Base-by-base conservation (phyloP, 225 moss, liverwort and hornwort species). In the Bryoerythrophyllum caledonicum region DNA sequence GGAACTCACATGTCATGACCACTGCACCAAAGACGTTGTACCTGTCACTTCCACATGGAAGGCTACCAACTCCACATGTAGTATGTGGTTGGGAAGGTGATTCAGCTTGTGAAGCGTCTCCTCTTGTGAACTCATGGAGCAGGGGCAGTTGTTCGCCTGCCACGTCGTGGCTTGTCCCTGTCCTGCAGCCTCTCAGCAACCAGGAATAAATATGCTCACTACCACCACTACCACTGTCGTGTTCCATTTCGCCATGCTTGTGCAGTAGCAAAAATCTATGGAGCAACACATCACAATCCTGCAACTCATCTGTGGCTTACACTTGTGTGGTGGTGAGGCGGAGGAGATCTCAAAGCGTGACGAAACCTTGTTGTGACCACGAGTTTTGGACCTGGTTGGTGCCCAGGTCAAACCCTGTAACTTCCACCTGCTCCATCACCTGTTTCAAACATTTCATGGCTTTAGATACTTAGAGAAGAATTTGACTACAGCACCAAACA, bases 131-230 rank as follows among this genome's bases (percentile, higher is more conserved):
- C 60, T n/a, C 34, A 9, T 23, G 34, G 51, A 61, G 48, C 48
- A 5, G 44, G n/a, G 32, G 32, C 32, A 32, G 32, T 32, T 32
- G 32, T 38, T 38, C 10, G 38, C 38, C 9, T 38, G 38, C 38
- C 38, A 38, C 38, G 38, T 38, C 8, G 2, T 38, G 38, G 9
- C 9, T 38, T 10, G 38, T 38, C 46, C 44, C 61, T 21, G 27
- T 73, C 61, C 61, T 21, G 52, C 53, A 37, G 24, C 25, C 37
- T 37, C 25, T 40, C 52, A 72, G 32, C 49, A 74, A 74, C 74
- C 37, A 53, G 28, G n/a, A 62, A 32, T 62, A 17, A 19, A 19
- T 38, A 38, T 51, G 62, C 24, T 17, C 23, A 11, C 10, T 62
- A 24, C 48, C 3, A 14, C 44, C 15, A 14, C 49, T 44, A n/a